Base-by-base conservation (phyloP, 106 monocot genomes). In the Acorus gramineus region DNA sequence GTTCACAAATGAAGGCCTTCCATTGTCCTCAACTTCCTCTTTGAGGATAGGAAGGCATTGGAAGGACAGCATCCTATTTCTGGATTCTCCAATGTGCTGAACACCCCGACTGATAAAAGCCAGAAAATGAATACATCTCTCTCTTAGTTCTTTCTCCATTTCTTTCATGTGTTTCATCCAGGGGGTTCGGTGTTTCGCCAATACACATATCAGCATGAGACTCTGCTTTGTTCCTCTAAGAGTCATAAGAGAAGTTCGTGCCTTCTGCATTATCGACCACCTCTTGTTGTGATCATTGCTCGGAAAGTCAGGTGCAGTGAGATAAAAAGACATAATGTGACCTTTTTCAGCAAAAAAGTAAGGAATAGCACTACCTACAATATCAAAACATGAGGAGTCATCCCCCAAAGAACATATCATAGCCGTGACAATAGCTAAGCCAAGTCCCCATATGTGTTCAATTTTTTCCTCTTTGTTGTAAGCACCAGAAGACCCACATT, bases 21-120 rank as follows among this genome's bases (percentile, higher is more conserved):
- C 67, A 71, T 80, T 73, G 53, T 76, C 71, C 42, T 64, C 64
- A 7, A 70, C 5, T 66, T 95, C 95, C 60, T 88, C 84, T 68
- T 79, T 85, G 8, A 60, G 44, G 42, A 48, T 55, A 2, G 96
- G 87, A 10, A 68, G 78, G 69, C 82, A 95, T 55, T 66, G 50
- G 55, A 81, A 54, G 11, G 68, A 66, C 44, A 50, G 4, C 13
- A 2, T 48, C 43, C 61, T 71, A 49, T 61, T 70, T 14, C 68
- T 45, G 46, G 76, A 59, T n/a, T 86, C 86, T 10, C 76, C 80
- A 71, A 14, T 44, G 8, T 60, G 69, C 11, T 71, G 81, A 53
- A 4, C 47, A 65, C 74, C 82, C 67, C 77, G 90, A 74, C 96
- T 91, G 74, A 88, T 81, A 60, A 91, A 87, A 28, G 96, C 87